Conservation (phyloP, 2,329 filamentous ascomycete species). For the Pseudogymnoascus sp. region DNA sequence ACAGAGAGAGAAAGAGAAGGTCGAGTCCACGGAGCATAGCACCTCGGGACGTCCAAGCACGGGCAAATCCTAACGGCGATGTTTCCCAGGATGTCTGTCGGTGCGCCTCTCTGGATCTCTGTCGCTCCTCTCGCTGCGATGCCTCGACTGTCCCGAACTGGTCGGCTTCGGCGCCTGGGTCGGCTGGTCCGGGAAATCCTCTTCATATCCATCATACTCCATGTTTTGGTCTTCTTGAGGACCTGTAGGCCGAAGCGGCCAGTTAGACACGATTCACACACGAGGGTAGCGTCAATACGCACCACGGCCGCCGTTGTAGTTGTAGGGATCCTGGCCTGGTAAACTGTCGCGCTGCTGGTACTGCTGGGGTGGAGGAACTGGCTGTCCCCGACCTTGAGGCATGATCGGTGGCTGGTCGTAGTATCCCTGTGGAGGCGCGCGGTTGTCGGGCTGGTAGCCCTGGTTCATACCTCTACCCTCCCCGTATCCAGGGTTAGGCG, state of each 20-base stretch:
- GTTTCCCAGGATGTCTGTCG: background rate
- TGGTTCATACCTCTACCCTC: background rate
- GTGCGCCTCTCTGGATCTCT: background rate
- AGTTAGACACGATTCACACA: constrained; percentile 2
- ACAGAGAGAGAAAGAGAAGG: background rate
- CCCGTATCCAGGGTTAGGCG: background rate
- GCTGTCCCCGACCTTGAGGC: background rate
- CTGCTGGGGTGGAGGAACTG: background rate
- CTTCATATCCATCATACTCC: background rate
- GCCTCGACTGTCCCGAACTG: background rate
- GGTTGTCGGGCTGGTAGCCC: background rate
- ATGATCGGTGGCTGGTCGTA: background rate
- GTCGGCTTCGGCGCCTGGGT: background rate
- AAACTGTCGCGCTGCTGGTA: constrained; percentile 2
- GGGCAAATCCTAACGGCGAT: background rate
- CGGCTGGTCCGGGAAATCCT: background rate
- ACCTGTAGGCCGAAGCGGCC: constrained; percentile 1
- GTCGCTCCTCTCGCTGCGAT: background rate
- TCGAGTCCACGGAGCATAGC: background rate
- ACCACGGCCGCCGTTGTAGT: constrained; percentile 4
- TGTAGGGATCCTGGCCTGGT: background rate
- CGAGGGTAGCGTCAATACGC: background rate
- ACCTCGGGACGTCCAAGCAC: background rate
- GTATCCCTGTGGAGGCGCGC: background rate
- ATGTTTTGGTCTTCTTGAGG: constrained; percentile 3